These are phyloP conservation scores for Geranium brycei DNA, from an alignment of 345 rosid genomes.

Conservation along the genomic window DNA sequence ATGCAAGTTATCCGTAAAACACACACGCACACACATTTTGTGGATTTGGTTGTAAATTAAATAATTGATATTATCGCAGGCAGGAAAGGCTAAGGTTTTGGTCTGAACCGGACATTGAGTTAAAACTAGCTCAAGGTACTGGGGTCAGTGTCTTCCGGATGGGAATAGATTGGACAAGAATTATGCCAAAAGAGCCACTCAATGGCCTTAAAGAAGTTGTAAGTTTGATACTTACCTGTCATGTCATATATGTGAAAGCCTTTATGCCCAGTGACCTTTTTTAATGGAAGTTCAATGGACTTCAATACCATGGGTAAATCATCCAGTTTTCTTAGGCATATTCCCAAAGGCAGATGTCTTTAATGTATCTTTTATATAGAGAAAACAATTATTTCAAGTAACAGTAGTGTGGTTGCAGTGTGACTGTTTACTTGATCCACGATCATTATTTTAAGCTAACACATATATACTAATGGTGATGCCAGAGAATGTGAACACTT, in stretches of 20 bases:
- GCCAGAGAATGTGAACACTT: too few species aligned
- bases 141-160: constrained; percentile 70
- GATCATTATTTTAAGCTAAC: too few species aligned
- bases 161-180: constrained; percentile 88
- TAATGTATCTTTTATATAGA: background rate
- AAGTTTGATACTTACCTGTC: constrained; percentile 21
- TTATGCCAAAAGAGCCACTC: constrained; percentile 83
- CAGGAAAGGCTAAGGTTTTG: constrained; percentile 87
- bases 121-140: constrained; percentile 75
- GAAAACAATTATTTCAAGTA: background rate
- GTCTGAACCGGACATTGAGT: constrained; percentile 90
- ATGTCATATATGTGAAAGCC: constrained; percentile 6
- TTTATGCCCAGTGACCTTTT: constrained; percentile 11
- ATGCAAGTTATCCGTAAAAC: background rate
- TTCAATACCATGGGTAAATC: background rate
- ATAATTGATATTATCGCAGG: constrained; percentile 36
- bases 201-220: constrained; percentile 55
- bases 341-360: background rate
- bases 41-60: constrained; percentile 10
- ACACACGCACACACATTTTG: background rate
- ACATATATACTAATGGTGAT: too few species aligned
- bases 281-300: constrained; percentile 7
- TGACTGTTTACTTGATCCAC: too few species aligned
- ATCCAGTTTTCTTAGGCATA: background rate
- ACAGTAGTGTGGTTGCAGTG: background rate